phyloP scores from a whole-genome alignment of 495 filamentous ascomycete species.

The Aspergillus conjunctus region DNA sequence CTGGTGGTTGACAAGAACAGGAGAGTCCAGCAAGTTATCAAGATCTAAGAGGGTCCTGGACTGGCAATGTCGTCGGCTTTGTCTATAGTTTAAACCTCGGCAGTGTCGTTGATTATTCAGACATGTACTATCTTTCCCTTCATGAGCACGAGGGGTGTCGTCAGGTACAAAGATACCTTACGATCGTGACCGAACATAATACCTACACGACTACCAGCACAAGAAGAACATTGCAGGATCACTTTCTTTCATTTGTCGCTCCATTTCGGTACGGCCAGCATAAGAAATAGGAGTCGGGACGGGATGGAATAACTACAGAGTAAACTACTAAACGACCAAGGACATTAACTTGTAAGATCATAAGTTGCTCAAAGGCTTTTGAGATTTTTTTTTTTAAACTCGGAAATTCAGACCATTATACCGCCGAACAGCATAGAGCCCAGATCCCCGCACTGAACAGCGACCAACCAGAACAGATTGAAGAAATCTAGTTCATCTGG shows the following conservation, averaged over 20 bases:
- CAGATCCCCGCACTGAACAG: slow-evolving; percentile 33
- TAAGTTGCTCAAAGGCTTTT: slow-evolving; percentile 45
- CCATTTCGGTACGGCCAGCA: slow-evolving; percentile 2
- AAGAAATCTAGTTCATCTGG: slow-evolving; percentile 89
- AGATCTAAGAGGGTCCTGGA: slow-evolving; percentile 41
- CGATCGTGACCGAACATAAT: neutral
- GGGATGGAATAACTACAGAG: neutral
- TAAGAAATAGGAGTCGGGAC: neutral
- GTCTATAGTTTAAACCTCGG: no score
- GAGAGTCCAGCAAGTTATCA: slow-evolving; percentile 58
- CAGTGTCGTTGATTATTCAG: no score
- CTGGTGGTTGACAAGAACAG: slow-evolving; percentile 71
- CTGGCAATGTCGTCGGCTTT: no score
- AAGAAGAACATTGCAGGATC: neutral
- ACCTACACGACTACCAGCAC: neutral
- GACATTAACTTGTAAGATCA: slow-evolving; percentile 20
- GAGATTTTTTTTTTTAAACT: slow-evolving; percentile 30
- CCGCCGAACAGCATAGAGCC: slow-evolving; percentile 41
- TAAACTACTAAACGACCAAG: slow-evolving; percentile 10
- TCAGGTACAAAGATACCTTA: neutral
- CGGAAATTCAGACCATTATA: slow-evolving; percentile 47
- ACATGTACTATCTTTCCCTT: neutral
- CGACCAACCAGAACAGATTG: slow-evolving; percentile 24
- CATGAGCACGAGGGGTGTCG: neutral
- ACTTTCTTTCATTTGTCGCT: neutral